Evolutionary conservation across 495 filamentous ascomycete species (phyloP).

Genomic region (Penicillium roqueforti): DNA sequence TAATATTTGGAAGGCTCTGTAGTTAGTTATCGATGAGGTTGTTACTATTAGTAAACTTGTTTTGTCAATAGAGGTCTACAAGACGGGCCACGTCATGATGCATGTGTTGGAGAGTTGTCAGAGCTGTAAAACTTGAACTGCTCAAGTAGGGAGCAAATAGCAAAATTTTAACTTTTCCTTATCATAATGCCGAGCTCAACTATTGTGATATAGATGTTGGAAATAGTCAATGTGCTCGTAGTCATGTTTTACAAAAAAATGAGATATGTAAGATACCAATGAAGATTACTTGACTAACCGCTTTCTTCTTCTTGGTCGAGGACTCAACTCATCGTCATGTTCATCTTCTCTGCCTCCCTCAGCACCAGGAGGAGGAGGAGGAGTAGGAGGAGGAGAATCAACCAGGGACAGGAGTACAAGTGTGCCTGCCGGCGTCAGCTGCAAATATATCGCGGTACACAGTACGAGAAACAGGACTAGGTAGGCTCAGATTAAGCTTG

Average conservation of each 20-base stretch:
- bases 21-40: no score
- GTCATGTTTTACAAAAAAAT: neutral
- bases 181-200: no score
- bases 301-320: neutral
- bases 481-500: neutral
- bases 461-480: neutral
- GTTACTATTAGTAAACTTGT: neutral
- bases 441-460: neutral
- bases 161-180: no score
- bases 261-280: neutral
- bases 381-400: neutral
- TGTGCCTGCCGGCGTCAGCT: neutral
- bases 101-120: neutral
- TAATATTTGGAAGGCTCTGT: no score
- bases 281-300: neutral
- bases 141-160: no score
- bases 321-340: neutral
- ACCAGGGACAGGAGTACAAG: neutral
- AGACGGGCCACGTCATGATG: neutral
- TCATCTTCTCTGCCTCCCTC: neutral
- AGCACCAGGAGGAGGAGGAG: neutral
- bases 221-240: neutral
- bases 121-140: no score
- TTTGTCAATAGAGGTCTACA: neutral
- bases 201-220: neutral